Evolutionary conservation across 805 yeast species (phyloP).

Genomic region (Ogataea minuta): DNA sequence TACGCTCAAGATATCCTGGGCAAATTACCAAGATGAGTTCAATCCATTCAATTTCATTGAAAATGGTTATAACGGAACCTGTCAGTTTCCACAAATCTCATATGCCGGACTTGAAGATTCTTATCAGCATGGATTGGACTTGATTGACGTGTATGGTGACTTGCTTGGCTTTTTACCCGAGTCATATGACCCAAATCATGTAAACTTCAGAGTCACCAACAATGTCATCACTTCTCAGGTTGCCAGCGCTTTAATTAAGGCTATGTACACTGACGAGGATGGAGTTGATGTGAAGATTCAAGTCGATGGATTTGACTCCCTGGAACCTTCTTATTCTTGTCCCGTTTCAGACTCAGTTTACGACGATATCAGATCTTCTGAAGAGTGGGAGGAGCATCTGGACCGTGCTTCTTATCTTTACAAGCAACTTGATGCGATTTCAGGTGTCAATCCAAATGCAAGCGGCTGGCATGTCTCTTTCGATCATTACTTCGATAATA

Average conservation of each 20-base stretch:
- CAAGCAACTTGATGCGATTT: slow-evolving; percentile 30
- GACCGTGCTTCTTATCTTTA: slow-evolving; percentile 30
- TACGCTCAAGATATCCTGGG: slow-evolving; percentile 21
- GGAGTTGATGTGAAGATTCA: slow-evolving; percentile 35
- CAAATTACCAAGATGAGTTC: slow-evolving; percentile 26
- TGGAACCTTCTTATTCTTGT: slow-evolving; percentile 39
- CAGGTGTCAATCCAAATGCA: slow-evolving; percentile 24
- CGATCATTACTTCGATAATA: slow-evolving; percentile 44
- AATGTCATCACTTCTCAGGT: slow-evolving; percentile 41
- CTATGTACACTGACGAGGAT: slow-evolving; percentile 35
- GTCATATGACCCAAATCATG: slow-evolving; percentile 31
- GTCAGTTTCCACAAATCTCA: slow-evolving; percentile 42
- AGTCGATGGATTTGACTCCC: slow-evolving; percentile 32
- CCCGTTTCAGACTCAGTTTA: slow-evolving; percentile 30
- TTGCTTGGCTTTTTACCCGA: slow-evolving; percentile 35
- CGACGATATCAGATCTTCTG: slow-evolving; percentile 26
- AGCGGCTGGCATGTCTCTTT: slow-evolving; percentile 28
- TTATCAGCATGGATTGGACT: slow-evolving; percentile 38
- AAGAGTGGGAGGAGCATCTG: slow-evolving; percentile 38
- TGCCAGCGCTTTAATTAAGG: slow-evolving; percentile 37
- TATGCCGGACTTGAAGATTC: slow-evolving; percentile 41
- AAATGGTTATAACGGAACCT: slow-evolving; percentile 31
- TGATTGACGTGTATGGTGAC: slow-evolving; percentile 38
- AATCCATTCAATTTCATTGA: slow-evolving; percentile 29
- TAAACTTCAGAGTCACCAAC: slow-evolving; percentile 37